Evolutionary conservation across 768 basidiomycete genomes (phyloP).

Genomic region (Mycena amicta): DNA sequence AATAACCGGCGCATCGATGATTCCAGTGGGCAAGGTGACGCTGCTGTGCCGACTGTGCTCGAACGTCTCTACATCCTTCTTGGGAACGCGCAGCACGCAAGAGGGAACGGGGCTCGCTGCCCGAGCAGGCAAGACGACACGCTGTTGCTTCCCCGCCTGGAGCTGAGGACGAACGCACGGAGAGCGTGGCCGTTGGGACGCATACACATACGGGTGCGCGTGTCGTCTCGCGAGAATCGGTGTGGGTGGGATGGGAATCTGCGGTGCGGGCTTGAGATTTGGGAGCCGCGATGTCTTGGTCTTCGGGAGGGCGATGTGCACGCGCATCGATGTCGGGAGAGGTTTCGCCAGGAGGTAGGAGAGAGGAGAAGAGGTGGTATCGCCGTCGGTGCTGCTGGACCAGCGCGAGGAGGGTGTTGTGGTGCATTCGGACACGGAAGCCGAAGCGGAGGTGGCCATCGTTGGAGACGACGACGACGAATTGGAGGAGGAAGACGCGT

Average conservation of each 20-base stretch:
- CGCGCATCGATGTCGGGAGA: neutral
- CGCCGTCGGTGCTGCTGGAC: neutral
- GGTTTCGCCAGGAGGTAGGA: neutral
- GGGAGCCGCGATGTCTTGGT: neutral
- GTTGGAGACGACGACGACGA: neutral
- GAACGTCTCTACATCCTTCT: neutral
- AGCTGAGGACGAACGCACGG: neutral
- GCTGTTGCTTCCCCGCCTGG: neutral
- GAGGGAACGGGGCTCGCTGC: too few species aligned
- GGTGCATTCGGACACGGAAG: neutral
- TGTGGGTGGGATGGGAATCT: neutral
- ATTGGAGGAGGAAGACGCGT: neutral
- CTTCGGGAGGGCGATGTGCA: neutral
- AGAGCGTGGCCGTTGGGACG: neutral
- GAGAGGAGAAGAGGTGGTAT: neutral
- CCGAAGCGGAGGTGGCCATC: neutral
- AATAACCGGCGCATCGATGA: too few species aligned
- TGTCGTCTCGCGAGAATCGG: neutral
- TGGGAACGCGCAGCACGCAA: too few species aligned
- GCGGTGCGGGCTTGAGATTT: neutral
- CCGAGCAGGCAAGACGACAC: neutral
- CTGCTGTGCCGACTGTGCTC: neutral
- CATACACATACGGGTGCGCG: neutral
- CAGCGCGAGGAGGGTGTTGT: neutral
- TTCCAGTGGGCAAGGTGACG: neutral